Conservation (phyloP, 306 rosid species). For the Gastrolobium bilobum region DNA sequence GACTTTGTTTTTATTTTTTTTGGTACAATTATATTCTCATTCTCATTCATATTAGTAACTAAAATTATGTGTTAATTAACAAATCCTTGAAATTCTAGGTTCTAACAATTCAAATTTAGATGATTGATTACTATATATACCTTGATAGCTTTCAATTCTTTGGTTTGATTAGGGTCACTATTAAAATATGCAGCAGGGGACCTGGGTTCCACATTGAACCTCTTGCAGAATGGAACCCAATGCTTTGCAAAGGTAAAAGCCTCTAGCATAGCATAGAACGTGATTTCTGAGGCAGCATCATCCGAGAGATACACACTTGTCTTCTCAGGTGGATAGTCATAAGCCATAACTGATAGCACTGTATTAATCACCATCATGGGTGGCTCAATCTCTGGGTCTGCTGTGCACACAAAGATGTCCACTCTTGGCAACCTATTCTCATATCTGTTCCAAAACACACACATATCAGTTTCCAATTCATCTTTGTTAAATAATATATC, state of each 20-base stretch:
- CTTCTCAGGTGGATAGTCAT: slow-evolving; percentile 76
- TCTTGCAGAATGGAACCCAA: slow-evolving; percentile 84
- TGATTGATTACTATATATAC: slow-evolving; percentile 24
- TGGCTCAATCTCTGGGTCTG: slow-evolving; percentile 77
- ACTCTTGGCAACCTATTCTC: slow-evolving; percentile 63
- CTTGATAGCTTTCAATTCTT: slow-evolving; percentile 52
- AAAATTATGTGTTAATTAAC: too few species aligned
- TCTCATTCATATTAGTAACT: too few species aligned
- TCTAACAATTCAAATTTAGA: too few species aligned
- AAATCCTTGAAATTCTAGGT: too few species aligned
- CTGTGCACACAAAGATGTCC: slow-evolving; percentile 83
- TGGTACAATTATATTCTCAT: too few species aligned
- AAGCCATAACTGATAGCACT: slow-evolving; percentile 75
- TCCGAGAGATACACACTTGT: slow-evolving; percentile 79
- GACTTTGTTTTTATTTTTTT: too few species aligned
- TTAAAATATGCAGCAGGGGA: slow-evolving; percentile 76
- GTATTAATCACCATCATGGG: slow-evolving; percentile 77
- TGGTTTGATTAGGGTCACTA: neutral
- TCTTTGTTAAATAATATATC: neutral
- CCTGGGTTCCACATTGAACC: slow-evolving; percentile 66
- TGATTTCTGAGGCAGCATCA: slow-evolving; percentile 72
- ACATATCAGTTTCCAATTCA: neutral
- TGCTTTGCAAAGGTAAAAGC: slow-evolving; percentile 74
- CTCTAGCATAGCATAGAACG: slow-evolving; percentile 69
- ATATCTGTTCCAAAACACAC: slow-evolving; percentile 48